Evolutionary conservation across 73 alveolate genomes (phyloP), one percentile per base, ranked within the genome.

Genomic region (Symbiodinium natans): DNA sequence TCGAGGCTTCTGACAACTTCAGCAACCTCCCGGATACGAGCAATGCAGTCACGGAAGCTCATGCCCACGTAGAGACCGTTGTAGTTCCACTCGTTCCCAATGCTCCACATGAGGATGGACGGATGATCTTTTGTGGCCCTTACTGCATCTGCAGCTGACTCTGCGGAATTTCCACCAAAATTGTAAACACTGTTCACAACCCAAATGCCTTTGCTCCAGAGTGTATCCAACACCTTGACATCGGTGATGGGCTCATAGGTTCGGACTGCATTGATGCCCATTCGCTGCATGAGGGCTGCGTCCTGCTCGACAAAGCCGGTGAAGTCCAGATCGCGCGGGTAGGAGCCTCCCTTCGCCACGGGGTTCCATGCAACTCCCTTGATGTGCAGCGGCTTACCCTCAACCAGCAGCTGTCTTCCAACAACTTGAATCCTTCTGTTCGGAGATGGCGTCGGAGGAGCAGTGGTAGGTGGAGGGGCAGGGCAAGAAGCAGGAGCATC

Each of bases 361-460:
- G 97, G 97, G 48, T 90, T 90, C 97, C 97, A 90, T 33, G 97
- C 97, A 31, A 90, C 97, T 5, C 97, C 97, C 88, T 90, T 90
- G 54, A 90, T 4, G 46, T 90, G 97, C 56, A 90, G 5, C 40
- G 97, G 97, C 29, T 84, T 42, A n/a, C 97, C 97, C 25, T 90
- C 77, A 40, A 90, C 97, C 6, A 90, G 80, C 52, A 90, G 43
- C 88, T 90, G 97, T 71, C 63, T 89, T 63, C 95, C 80, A n/a
- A 63, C 80, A 63, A 63, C 80, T 11, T 63, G 80, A 27, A 63
- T 63, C 36, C 97, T 82, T 75, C 80, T 90, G 77, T 68, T 41
- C 52, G 97, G 97, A 19, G 97, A 90, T n/a, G 88, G 87, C 8
- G 97, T 90, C 31, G 87, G 80, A 10, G 38, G 89, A 39, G 88